Evolutionary conservation across 306 rosid species (phyloP), one percentile per base, ranked within the genome.

Genomic region (Mimosa bimucronata): DNA sequence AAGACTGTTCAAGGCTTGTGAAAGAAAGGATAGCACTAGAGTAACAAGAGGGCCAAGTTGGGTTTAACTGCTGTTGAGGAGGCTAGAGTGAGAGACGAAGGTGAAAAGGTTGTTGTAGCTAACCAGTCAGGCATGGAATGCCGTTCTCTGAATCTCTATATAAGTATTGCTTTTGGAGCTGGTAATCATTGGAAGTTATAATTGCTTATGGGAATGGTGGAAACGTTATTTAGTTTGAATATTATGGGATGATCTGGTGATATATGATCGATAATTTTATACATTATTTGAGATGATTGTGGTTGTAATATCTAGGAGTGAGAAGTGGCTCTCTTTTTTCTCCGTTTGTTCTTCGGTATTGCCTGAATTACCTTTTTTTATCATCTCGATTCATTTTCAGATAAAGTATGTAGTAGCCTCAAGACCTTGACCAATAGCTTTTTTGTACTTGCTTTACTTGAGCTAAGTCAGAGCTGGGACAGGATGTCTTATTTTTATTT

Each of bases 361-460:
- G 62, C 29, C 53, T 13, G 15, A 21, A 11, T 73, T 5, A n/a
- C 41, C 19, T 10, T 29, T 48, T 71, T 42, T 12, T 78, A 37
- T 30, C 30, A 61, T 66, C 69, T 6, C 55, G 71, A 55, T 18
- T 83, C 18, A 21, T 62, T 44, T 75, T 55, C 48, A 44, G 44
- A 11, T 58, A 14, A 70, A 53, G 26, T 68, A 52, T 52, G 61
- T 71, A 16, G 19, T 16, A 30, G 30, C 19, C 77, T 77, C 28
- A 67, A 80, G 23, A 28, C 23, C 76, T 80, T 23, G 67, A 80
- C 28, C 72, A 38, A 19, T 67, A n/a, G 28, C 50, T 7, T 58
- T 81, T 81, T 46, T 69, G 60, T 57, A 66, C 53, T 77, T 72
- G 38, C 74, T 77, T 65, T 38, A 64, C 53, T 48, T 77, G 10